Evolutionary conservation across 345 rosid species (phyloP), one percentile per base, ranked within the genome.

Genomic region (Eucalyptus curtisii): DNA sequence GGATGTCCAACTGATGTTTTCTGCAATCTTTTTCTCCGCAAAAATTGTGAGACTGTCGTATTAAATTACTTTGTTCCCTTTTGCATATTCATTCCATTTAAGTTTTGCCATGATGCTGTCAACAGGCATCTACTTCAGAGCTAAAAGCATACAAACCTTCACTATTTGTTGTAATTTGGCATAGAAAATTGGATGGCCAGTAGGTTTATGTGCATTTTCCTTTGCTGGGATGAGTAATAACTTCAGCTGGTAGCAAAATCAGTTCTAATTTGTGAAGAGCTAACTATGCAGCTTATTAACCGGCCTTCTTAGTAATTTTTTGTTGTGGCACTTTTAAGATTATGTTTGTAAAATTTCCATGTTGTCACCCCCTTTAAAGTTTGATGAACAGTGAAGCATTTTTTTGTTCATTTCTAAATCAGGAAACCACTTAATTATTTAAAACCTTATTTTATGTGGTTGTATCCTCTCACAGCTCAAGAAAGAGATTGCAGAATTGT

Each of bases 401-500:
- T 66, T 44, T 87, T 44, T 47, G 6, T 25, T 27, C 11, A 40
- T 85, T 85, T 66, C 6, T 66, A 45, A 33, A 57, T 87, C 49
- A 14, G 37, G 53, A 42, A 61, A 30, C 5, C 53, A 4, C 52
- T 55, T 87, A 1, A 16, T 27, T 17, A 40, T 37, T 37, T 66
- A 27, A 44, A 48, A 45, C 49, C 81, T 71, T 19, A 37, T 71
- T 5, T 71, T 71, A 13, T 10, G 45, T 87, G 79, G 87, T 87
- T 86, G 66, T 9, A 49, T 57, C 61, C 61, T 90, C 86, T 79
- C 86, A 89, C 97, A 97, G 99, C 96, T 98, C 68, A 93, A 91
- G 90, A 92, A 92, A 86, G 97, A 96, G 91, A 91, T 95, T 47
- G 50, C 85, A 85, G 93, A 93, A 49, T 94, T 95, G 92, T 93